phyloP scores from a whole-genome alignment of 345 rosid genomes.

The Erucastrum elatum region DNA sequence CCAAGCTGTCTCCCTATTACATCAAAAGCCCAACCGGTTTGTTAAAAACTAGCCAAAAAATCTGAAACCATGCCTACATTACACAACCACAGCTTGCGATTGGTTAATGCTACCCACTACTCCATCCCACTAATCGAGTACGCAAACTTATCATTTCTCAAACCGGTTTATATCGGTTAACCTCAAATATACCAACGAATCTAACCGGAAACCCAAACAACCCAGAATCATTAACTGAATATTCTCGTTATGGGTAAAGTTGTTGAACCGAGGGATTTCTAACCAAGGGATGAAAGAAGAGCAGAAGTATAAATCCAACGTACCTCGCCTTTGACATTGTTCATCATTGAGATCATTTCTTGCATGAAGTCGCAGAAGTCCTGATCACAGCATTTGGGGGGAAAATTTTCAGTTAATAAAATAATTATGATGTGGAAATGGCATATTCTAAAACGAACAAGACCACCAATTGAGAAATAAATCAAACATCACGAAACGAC shows the following conservation, averaged over 20 bases:
- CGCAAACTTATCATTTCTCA: not conserved
- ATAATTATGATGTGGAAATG: not conserved
- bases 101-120: not conserved
- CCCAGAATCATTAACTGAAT: not conserved
- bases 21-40: constrained; percentile 4
- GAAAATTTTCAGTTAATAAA: not conserved
- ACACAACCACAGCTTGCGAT: not conserved
- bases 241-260: not conserved
- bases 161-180: not conserved
- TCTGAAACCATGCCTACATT: not conserved
- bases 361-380: constrained; percentile 83
- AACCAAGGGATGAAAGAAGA: not conserved
- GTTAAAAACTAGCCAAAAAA: not conserved
- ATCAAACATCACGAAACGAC: not conserved
- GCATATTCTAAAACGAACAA: not conserved
- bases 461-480: not conserved
- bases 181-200: not conserved
- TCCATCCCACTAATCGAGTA: not conserved
- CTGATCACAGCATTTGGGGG: constrained; percentile 40
- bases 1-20: constrained; percentile 72
- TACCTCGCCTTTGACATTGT: constrained; percentile 80
- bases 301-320: not conserved
- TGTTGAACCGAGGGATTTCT: constrained; percentile 1
- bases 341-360: constrained; percentile 94
- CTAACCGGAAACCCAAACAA: not conserved